Evolutionary conservation across 805 yeast genomes (phyloP).

Genomic region (Starmerella scarabaei): DNA sequence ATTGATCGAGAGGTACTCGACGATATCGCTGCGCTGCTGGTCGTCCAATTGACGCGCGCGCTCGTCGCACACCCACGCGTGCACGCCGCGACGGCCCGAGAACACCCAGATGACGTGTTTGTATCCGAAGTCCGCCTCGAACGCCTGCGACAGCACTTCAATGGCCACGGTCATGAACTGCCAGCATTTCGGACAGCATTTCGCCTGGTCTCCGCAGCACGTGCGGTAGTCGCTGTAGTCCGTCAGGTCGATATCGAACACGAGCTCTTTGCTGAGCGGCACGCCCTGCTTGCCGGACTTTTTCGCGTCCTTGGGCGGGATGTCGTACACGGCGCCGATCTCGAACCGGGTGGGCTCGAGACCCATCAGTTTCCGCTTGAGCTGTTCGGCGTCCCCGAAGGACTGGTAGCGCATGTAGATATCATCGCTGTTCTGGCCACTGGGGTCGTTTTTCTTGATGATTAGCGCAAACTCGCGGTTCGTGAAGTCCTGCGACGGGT

Average conservation of each 20-base stretch:
- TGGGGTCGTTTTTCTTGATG: slow-evolving; percentile 34
- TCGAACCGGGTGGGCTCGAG: slow-evolving; percentile 85
- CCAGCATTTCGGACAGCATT: slow-evolving; percentile 87
- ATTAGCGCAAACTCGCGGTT: slow-evolving; percentile 92
- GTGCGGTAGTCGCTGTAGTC: slow-evolving; percentile 92
- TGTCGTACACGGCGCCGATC: slow-evolving; percentile 81
- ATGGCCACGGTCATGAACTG: slow-evolving; percentile 77
- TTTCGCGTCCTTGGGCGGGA: slow-evolving; percentile 60
- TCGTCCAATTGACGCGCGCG: slow-evolving; percentile 69
- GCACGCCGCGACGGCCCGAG: slow-evolving; percentile 98
- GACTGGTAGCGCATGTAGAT: slow-evolving; percentile 86
- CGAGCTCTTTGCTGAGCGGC: slow-evolving; percentile 75
- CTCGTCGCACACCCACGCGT: slow-evolving; percentile 91
- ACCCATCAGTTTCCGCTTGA: slow-evolving; percentile 59
- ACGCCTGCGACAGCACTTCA: slow-evolving; percentile 53
- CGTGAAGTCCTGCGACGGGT: slow-evolving; percentile 61
- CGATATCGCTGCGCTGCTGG: slow-evolving; percentile 57
- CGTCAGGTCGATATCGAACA: slow-evolving; percentile 93
- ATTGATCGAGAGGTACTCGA: slow-evolving; percentile 71
- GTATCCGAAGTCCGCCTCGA: slow-evolving; percentile 82
- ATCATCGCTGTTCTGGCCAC: slow-evolving; percentile 37
- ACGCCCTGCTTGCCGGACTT: slow-evolving; percentile 42
- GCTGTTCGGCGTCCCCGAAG: slow-evolving; percentile 50
- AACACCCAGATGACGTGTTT: slow-evolving; percentile 83
- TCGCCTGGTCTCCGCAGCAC: slow-evolving; percentile 78